Base-by-base conservation (phyloP, 2,329 filamentous ascomycete genomes). In the Sporothrix schenckii region DNA sequence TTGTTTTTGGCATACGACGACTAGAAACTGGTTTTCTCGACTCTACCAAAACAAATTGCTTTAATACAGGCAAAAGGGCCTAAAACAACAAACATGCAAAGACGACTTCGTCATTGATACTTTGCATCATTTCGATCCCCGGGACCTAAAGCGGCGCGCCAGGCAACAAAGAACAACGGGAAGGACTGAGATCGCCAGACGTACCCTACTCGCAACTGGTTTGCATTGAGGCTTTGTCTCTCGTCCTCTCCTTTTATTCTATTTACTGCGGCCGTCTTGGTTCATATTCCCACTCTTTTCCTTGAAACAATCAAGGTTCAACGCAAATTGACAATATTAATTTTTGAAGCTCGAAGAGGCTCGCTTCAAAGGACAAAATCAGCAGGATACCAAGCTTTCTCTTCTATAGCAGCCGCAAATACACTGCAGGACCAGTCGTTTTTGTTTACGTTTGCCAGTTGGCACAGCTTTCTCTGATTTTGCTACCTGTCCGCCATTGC, bases 321-420 rank as follows among this genome's bases (percentile, higher is more conserved):
- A 50, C 41, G 66, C 44, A 27, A 68, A 60, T 68, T 44, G 66
- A 49, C 39, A 60, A 68, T 60, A 60, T 50, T 60, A 60, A 58
- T 68, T 60, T 49, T 60, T 50, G 66, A 60, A 68, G 66, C 53
- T 60, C 34, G 52, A 68, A 58, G 21, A 68, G 39, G 53, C 53
- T 21, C 53, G 53, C 53, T 68, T 68, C 66, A 68, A 58, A 34
- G 53, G 24, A 60, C 66, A 60, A 53, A 27, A 60, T 27, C 39
- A 52, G 24, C 4, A 16, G 63, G 16, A 39, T 47, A 52, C 21
- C 19, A 39, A 39, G 47, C 63, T 39, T 4, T 21, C 24, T 52
- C 47, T 9, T 30, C 27, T 27, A 14, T 54, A 34, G n/a, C 34
- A 13, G 44, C 66, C 24, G 11, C 16, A 58, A 14, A 60, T 27